Evolutionary conservation across 2,329 filamentous ascomycete genomes (phyloP), one percentile per base, ranked within the genome.

Genomic region (Phoma sp.): DNA sequence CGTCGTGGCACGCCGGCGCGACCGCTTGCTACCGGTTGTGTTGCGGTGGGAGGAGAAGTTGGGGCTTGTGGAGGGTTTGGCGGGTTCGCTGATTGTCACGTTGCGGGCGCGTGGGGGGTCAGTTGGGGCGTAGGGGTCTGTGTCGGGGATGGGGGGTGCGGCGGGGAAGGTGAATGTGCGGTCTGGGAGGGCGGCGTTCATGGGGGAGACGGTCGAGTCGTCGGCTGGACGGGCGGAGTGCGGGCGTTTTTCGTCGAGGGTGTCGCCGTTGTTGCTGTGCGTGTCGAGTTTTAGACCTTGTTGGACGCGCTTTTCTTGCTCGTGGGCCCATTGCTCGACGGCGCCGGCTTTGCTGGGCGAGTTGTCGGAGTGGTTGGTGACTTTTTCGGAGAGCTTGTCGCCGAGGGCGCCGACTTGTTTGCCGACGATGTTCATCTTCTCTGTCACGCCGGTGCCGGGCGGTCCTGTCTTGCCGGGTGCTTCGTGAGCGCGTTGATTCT

Each of bases 1-100:
- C 32, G 90, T 93, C 23, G 86, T 89, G 1, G 85, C 87, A 26
- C 91, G 83, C 39, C 88, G 87, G 49, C 84, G 78, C 18, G 84
- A 85, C 21, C 67, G 63, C 46, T 66, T 69, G 0, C 59, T 61
- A 26, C 51, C 56, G 7, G 56, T 40, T 2, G 62, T 62, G 47
- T 28, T 56, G 45, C 59, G 63, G 37, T 67, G 47, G 1, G 60
- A 60, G 15, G 57, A 52, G 43, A 23, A 40, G 32, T 29, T 34
- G 17, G 55, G 53, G 1, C 43, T 17, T 4, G 59, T 55, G 11
- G 48, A 40, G 9, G 54, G 38, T 14, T 42, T 59, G 46, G 17
- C 30, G 3, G 72, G 72, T 23, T 74, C 73, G 18, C 62, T 62
- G 47, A 74, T 74, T 11, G 74, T 76, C 4, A 76, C 68, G 33